Conservation (phyloP, 1,284 basidiomycete genomes). For the Nidula niveotomentosa region DNA sequence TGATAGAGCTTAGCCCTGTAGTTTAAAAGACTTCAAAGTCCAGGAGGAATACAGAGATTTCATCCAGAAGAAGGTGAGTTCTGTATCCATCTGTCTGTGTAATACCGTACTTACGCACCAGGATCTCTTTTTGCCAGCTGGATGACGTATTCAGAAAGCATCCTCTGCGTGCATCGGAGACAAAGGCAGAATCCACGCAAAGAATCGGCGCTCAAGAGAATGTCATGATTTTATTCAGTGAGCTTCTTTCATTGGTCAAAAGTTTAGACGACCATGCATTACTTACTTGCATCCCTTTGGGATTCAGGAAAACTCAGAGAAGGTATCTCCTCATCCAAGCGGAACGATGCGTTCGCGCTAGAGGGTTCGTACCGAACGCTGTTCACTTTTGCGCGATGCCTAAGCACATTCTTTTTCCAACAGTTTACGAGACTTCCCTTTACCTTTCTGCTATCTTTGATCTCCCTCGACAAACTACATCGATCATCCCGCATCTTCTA, state of each 20-base stretch:
- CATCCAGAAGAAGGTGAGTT: slow-evolving; percentile 58
- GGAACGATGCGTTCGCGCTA: slow-evolving; percentile 55
- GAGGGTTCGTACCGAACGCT: slow-evolving; percentile 45
- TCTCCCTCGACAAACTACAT: slow-evolving; percentile 53
- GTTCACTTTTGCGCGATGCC: too few species aligned
- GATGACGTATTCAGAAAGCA: slow-evolving; percentile 40
- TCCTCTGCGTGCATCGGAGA: slow-evolving; percentile 23
- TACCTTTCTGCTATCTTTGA: slow-evolving; percentile 60
- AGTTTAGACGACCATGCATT: too few species aligned
- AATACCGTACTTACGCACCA: background rate
- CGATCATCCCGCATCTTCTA: slow-evolving; percentile 58
- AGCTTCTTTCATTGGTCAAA: slow-evolving; percentile 20
- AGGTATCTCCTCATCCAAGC: slow-evolving; percentile 57
- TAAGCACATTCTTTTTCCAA: background rate
- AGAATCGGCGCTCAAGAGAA: slow-evolving; percentile 59
- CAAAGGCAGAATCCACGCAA: slow-evolving; percentile 32
- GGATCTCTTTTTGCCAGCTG: slow-evolving; percentile 33
- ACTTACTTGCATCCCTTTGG: background rate
- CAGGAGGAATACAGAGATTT: slow-evolving; percentile 68
- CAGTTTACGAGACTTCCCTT: slow-evolving; percentile 74
- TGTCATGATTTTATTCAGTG: slow-evolving; percentile 66
- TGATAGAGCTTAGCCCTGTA: slow-evolving; percentile 34
- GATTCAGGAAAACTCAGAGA: slow-evolving; percentile 69
- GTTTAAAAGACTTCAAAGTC: slow-evolving; percentile 52
- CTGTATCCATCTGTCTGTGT: background rate